phyloP scores from a whole-genome alignment of 2,329 filamentous ascomycete species.

The Furcasterigmium sp. region DNA sequence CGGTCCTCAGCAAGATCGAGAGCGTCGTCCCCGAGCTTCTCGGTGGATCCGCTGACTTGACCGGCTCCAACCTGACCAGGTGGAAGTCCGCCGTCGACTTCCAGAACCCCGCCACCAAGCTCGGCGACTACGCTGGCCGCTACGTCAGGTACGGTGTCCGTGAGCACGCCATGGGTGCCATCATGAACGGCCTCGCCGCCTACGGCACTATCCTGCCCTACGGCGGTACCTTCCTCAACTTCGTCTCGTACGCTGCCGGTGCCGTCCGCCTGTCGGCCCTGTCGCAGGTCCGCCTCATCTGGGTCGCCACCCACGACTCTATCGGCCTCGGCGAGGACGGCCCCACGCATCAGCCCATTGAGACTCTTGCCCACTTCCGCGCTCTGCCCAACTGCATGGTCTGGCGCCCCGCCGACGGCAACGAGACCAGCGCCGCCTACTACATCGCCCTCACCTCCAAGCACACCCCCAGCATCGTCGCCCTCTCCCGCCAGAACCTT shows the following conservation, averaged over 20 bases:
- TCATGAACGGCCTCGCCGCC: conserved; percentile 91
- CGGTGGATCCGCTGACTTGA: conserved; percentile 95
- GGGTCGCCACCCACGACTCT: conserved; percentile 97
- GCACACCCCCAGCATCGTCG: conserved; percentile 86
- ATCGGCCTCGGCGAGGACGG: conserved; percentile 99
- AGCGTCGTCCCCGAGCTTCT: conserved; percentile 80
- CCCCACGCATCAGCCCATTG: conserved; percentile 97
- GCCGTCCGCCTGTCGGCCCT: conserved; percentile 90
- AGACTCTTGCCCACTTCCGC: conserved; percentile 97
- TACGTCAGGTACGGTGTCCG: conserved; percentile 92
- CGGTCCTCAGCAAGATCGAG: conserved; percentile 84
- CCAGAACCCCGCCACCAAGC: conserved; percentile 79
- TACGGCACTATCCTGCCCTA: conserved; percentile 95
- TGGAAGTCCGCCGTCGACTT: conserved; percentile 98
- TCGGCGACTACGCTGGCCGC: conserved; percentile 86
- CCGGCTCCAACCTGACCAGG: conserved; percentile 95
- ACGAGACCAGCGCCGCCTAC: conserved; percentile 97
- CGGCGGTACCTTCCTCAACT: conserved; percentile 97
- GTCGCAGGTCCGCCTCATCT: conserved; percentile 86
- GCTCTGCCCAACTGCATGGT: conserved; percentile 99
- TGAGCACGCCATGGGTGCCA: conserved; percentile 87
- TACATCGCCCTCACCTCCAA: conserved; percentile 89
- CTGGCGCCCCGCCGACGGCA: conserved; percentile 96
- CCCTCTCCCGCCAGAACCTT: conserved; percentile 95
- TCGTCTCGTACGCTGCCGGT: conserved; percentile 95